Percentiles rank a stretch among this genome's conserved stretches.
Evolutionary conservation across 1,284 basidiomycete genomes (phyloP).

Genomic region (Vanrija sp.): DNA sequence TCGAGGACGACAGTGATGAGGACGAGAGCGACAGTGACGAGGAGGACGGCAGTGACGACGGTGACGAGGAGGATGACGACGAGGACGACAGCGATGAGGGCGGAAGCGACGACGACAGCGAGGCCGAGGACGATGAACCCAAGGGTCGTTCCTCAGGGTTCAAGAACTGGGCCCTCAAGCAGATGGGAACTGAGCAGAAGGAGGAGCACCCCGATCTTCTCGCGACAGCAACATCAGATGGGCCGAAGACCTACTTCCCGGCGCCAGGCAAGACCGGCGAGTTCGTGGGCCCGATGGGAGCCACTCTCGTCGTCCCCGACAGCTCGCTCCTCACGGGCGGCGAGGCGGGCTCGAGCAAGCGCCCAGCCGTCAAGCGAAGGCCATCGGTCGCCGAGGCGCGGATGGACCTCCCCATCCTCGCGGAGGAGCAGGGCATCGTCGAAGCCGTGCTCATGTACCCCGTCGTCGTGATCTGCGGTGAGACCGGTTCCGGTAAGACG

Average conservation of each 20-base stretch:
- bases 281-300: slow-evolving; percentile 47
- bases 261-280: slow-evolving; percentile 23
- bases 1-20: slow-evolving; percentile 20
- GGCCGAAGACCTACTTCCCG: slow-evolving; percentile 11
- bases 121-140: slow-evolving; percentile 20
- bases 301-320: slow-evolving; percentile 34
- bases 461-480: slow-evolving; percentile 69
- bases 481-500: slow-evolving; percentile 97
- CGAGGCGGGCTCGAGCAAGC: slow-evolving; percentile 41
- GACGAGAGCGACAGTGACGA: slow-evolving; percentile 23
- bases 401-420: slow-evolving; percentile 79
- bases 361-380: slow-evolving; percentile 65
- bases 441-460: slow-evolving; percentile 83
- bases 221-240: slow-evolving; percentile 11
- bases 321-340: slow-evolving; percentile 36
- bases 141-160: slow-evolving; percentile 57
- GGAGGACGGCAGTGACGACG: slow-evolving; percentile 20
- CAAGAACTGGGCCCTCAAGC: slow-evolving; percentile 79
- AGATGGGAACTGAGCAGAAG: slow-evolving; percentile 45
- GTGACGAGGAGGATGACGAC: slow-evolving; percentile 11
- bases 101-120: slow-evolving; percentile 12
- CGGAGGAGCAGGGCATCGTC: slow-evolving; percentile 92
- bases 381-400: slow-evolving; percentile 72
- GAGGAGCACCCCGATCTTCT: slow-evolving; percentile 17
- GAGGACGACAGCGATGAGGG: slow-evolving; percentile 8